These are phyloP conservation scores for Caryopteris hybrid DNA, from an alignment of 305 asterid genomes.

Conservation along the genomic window DNA sequence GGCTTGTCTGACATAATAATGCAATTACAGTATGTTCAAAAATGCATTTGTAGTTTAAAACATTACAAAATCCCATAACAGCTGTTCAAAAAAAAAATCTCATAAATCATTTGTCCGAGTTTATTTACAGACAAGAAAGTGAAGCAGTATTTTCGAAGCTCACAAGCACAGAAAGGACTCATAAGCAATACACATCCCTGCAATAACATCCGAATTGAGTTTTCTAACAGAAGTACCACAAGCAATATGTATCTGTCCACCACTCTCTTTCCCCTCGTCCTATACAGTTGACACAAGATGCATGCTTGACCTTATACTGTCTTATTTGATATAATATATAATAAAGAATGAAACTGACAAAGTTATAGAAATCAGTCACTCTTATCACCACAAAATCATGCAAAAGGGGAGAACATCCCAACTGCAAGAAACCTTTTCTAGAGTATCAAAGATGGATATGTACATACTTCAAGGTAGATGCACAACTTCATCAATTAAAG, in stretches of 20 bases:
- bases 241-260: neutral
- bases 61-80: neutral
- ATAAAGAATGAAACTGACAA: neutral
- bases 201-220: neutral
- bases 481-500: slow-evolving; percentile 1
- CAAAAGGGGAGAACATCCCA: neutral
- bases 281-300: slow-evolving; percentile 4
- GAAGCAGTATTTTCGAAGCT: neutral
- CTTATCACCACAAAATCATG: neutral
- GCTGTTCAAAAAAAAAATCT: too few relatives aligned
- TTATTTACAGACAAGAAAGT: neutral
- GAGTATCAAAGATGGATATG: neutral
- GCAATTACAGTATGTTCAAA: neutral
- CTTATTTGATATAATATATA: neutral
- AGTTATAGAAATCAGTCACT: slow-evolving; percentile 3
- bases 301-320: neutral
- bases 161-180: neutral
- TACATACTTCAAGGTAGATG: neutral
- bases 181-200: neutral
- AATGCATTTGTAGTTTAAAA: slow-evolving; percentile 13
- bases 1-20: neutral
- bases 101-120: neutral
- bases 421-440: neutral
- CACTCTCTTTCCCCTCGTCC: neutral
- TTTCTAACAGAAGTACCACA: neutral